Evolutionary conservation across 2,329 filamentous ascomycete genomes (phyloP).

Genomic region (Botrytis pseudocinerea): DNA sequence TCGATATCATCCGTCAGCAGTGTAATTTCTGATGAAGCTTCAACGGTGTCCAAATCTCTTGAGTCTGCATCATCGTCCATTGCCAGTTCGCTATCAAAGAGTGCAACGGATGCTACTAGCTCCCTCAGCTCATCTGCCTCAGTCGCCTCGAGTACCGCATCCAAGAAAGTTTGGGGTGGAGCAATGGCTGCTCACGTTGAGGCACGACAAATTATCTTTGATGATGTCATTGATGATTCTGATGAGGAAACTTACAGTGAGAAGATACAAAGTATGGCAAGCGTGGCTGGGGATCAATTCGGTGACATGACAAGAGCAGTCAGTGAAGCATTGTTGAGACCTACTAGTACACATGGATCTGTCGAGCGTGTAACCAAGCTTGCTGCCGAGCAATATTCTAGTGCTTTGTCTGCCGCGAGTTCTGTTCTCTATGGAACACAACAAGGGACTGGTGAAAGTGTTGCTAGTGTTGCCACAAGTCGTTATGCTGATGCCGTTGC

Average conservation of each 20-base stretch:
- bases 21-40: conserved; percentile 28
- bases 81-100: conserved; percentile 41
- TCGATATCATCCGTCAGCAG: conserved; percentile 32
- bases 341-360: conserved; percentile 45
- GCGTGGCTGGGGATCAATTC: conserved; percentile 53
- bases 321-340: conserved; percentile 54
- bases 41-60: conserved; percentile 33
- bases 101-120: conserved; percentile 36
- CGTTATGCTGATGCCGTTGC: conserved; percentile 58
- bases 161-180: conserved; percentile 51
- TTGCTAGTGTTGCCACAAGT: conserved; percentile 53
- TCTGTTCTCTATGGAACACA: conserved; percentile 54
- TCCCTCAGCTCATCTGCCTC: conserved; percentile 35
- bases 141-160: conserved; percentile 37
- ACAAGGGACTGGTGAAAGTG: conserved; percentile 46
- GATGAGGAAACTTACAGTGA: conserved; percentile 50
- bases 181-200: conserved; percentile 45
- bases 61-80: conserved; percentile 39
- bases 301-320: conserved; percentile 55
- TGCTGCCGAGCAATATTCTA: conserved; percentile 57
- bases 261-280: conserved; percentile 52
- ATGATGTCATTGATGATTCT: conserved; percentile 49
- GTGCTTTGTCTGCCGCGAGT: conserved; percentile 57
- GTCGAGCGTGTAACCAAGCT: conserved; percentile 52
- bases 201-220: conserved; percentile 50